Evolutionary conservation across 441 rosid species (phyloP).

Genomic region (Croton setiger): DNA sequence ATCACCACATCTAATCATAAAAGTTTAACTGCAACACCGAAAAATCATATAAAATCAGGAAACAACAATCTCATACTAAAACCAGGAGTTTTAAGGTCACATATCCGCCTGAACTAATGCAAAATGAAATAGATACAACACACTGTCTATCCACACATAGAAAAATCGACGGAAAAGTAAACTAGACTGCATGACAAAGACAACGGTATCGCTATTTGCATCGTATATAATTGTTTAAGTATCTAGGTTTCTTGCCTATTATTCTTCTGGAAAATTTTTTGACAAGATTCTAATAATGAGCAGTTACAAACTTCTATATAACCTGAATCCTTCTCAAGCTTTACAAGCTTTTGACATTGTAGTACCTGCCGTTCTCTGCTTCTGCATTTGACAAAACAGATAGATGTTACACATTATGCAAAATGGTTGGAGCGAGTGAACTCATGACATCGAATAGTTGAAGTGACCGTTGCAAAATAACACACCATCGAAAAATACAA

Average conservation of each 20-base stretch:
- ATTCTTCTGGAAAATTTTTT: slow-evolving; percentile 20
- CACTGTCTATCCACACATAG: slow-evolving; percentile 19
- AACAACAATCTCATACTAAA: slow-evolving; percentile 19
- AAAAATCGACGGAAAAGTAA: slow-evolving; percentile 19
- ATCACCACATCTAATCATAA: not conserved
- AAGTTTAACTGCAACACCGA: not conserved
- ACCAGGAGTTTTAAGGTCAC: slow-evolving; percentile 13
- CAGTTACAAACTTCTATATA: slow-evolving; percentile 10
- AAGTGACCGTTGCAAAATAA: not conserved
- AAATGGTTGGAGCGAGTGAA: not conserved
- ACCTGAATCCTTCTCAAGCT: slow-evolving; percentile 15
- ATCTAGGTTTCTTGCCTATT: slow-evolving; percentile 21
- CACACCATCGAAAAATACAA: not conserved
- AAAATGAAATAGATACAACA: slow-evolving; percentile 17
- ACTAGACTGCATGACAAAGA: slow-evolving; percentile 18
- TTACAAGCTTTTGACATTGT: slow-evolving; percentile 5
- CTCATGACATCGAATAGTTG: not conserved
- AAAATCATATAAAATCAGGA: not conserved
- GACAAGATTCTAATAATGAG: slow-evolving; percentile 16
- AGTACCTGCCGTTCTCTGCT: slow-evolving; percentile 12
- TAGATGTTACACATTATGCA: slow-evolving; percentile 1
- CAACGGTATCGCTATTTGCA: slow-evolving; percentile 16
- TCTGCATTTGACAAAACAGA: slow-evolving; percentile 25
- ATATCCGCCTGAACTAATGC: slow-evolving; percentile 11
- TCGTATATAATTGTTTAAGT: slow-evolving; percentile 17